These are phyloP conservation scores for Beauveria bassiana DNA, from an alignment of 2,329 filamentous ascomycete genomes.

Conservation along the genomic window DNA sequence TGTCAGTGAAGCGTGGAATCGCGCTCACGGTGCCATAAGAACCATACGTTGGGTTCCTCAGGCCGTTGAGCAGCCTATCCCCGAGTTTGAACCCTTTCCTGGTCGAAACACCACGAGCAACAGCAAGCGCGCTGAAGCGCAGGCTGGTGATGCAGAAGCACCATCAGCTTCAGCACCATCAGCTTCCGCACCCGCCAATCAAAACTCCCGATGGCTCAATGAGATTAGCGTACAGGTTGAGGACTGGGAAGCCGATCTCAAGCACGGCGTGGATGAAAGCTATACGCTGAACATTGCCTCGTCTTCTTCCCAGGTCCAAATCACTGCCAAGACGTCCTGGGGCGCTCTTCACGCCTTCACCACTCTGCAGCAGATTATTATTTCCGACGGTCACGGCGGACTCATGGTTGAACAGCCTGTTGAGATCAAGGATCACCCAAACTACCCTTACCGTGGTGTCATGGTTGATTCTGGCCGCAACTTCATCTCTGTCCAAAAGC, in stretches of 20 bases:
- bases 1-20: slow-evolving; percentile 39
- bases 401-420: slow-evolving; percentile 46
- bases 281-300: slow-evolving; percentile 39
- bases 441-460: slow-evolving; percentile 46
- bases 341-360: slow-evolving; percentile 49
- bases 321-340: slow-evolving; percentile 43
- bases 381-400: slow-evolving; percentile 34
- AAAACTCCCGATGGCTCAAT: slow-evolving; percentile 23
- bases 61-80: slow-evolving; percentile 43
- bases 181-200: neutral
- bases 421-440: slow-evolving; percentile 38
- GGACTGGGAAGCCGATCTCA: slow-evolving; percentile 37
- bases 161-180: too few relatives aligned
- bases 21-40: slow-evolving; percentile 38
- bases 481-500: slow-evolving; percentile 42
- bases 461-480: slow-evolving; percentile 49
- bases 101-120: slow-evolving; percentile 25
- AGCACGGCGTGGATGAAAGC: slow-evolving; percentile 51
- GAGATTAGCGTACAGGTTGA: slow-evolving; percentile 37
- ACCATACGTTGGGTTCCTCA: slow-evolving; percentile 46
- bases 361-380: slow-evolving; percentile 49
- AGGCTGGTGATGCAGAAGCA: neutral
- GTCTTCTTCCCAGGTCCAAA: slow-evolving; percentile 32
- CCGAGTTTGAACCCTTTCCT: slow-evolving; percentile 43
- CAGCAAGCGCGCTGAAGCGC: slow-evolving; percentile 19